These are phyloP conservation scores for Tolypocladium album DNA, from an alignment of 2,329 filamentous ascomycete genomes.

Conservation along the genomic window DNA sequence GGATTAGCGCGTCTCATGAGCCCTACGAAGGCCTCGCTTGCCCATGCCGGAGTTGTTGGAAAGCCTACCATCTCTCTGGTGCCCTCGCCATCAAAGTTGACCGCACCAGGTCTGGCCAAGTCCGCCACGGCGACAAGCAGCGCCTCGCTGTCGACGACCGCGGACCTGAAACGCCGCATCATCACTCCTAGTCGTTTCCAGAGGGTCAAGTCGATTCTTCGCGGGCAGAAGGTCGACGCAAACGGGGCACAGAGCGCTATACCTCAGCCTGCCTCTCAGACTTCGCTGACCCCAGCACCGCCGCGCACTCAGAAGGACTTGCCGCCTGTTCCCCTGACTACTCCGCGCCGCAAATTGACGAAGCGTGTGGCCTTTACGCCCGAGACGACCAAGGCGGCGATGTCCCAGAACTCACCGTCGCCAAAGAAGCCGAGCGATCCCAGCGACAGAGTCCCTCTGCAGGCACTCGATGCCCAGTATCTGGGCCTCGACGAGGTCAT, in stretches of 20 bases:
- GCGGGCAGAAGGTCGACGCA: constrained; percentile 23
- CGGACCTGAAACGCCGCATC: constrained; percentile 22
- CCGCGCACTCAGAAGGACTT: constrained; percentile 39
- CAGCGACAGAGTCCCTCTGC: constrained; percentile 25
- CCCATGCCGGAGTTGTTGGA: constrained; percentile 28
- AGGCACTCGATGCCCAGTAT: constrained; percentile 14
- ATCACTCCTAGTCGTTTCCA: constrained; percentile 42
- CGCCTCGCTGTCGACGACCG: constrained; percentile 16
- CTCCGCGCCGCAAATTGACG: constrained; percentile 52
- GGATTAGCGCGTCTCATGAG: constrained; percentile 54
- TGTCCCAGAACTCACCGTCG: constrained; percentile 42
- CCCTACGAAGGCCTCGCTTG: constrained; percentile 66
- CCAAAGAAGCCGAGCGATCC: constrained; percentile 40
- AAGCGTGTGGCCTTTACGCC: constrained; percentile 79
- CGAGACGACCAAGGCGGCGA: constrained; percentile 43
- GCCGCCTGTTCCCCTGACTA: constrained; percentile 44
- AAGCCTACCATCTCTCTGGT: constrained; percentile 20
- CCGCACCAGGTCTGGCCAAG: constrained; percentile 31
- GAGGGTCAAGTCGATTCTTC: constrained; percentile 48
- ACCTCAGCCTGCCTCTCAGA: constrained; percentile 27
- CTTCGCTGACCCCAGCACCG: constrained; percentile 36
- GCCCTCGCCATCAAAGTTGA: constrained; percentile 38
- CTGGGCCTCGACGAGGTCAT: constrained; percentile 16
- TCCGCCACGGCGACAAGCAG: constrained; percentile 26
- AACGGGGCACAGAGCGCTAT: constrained; percentile 35